Conservation (phyloP, 805 yeast genomes). For the Brettanomyces custersianus region DNA sequence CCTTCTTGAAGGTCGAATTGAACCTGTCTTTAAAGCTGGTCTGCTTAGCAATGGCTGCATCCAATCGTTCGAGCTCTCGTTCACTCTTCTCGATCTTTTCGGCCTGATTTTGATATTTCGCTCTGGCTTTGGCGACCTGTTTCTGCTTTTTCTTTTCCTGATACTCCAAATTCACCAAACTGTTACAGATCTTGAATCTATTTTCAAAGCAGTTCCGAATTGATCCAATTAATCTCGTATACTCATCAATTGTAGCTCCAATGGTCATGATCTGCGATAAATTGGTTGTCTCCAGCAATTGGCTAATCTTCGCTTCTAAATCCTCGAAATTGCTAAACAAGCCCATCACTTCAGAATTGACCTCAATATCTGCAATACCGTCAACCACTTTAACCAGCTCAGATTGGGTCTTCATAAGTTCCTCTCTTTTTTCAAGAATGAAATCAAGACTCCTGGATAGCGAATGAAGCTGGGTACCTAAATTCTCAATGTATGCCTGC, state of each 20-base stretch:
- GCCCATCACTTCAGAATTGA: slow-evolving; percentile 56
- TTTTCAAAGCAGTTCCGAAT: slow-evolving; percentile 66
- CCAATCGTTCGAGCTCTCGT: slow-evolving; percentile 49
- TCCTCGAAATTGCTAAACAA: slow-evolving; percentile 63
- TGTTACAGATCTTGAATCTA: slow-evolving; percentile 48
- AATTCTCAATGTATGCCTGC: slow-evolving; percentile 55
- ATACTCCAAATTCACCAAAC: slow-evolving; percentile 35
- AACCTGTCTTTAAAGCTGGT: slow-evolving; percentile 56
- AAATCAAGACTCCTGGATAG: slow-evolving; percentile 65
- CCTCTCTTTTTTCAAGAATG: slow-evolving; percentile 68
- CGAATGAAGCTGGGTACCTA: slow-evolving; percentile 65
- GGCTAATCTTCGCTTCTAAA: slow-evolving; percentile 62
- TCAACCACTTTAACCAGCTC: slow-evolving; percentile 50
- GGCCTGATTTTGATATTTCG: slow-evolving; percentile 39
- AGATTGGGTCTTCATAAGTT: slow-evolving; percentile 55
- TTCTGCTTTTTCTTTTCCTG: slow-evolving; percentile 37
- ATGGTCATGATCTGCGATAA: slow-evolving; percentile 80
- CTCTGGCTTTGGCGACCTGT: slow-evolving; percentile 33
- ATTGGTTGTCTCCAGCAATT: slow-evolving; percentile 66
- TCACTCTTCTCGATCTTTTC: slow-evolving; percentile 55
- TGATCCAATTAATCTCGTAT: slow-evolving; percentile 67
- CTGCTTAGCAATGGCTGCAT: slow-evolving; percentile 42
- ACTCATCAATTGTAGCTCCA: slow-evolving; percentile 84
- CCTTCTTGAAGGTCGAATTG: slow-evolving; percentile 56
- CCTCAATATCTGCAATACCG: slow-evolving; percentile 64